Evolutionary conservation across 495 filamentous ascomycete species (phyloP).

Genomic region (Apodospora peruviana): DNA sequence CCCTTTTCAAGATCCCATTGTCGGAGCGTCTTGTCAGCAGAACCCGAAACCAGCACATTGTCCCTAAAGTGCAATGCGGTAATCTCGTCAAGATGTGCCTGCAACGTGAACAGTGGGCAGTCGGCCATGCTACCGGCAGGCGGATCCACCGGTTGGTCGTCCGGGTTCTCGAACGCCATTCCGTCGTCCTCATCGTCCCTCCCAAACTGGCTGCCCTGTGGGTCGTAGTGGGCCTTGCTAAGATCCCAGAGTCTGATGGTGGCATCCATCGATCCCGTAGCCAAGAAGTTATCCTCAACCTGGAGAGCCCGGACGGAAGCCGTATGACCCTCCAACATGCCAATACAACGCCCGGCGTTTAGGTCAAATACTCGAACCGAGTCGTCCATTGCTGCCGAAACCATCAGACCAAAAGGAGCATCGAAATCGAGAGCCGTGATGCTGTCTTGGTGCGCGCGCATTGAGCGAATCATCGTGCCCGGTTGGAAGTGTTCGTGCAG

Average conservation of each 20-base stretch:
- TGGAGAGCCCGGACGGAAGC: constrained; percentile 91
- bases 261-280: constrained; percentile 93
- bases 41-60: constrained; percentile 88
- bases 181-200: constrained; percentile 59
- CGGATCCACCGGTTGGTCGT: constrained; percentile 56
- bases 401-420: constrained; percentile 89
- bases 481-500: constrained; percentile 93
- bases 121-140: constrained; percentile 73
- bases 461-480: constrained; percentile 79
- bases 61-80: constrained; percentile 87
- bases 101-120: constrained; percentile 78
- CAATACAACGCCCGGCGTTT: constrained; percentile 84
- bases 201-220: constrained; percentile 58
- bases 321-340: constrained; percentile 86
- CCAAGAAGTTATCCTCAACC: constrained; percentile 91
- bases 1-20: constrained; percentile 98
- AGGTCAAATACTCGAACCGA: constrained; percentile 97
- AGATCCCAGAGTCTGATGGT: constrained; percentile 95
- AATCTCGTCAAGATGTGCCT: constrained; percentile 89
- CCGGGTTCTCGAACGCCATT: constrained; percentile 53
- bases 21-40: constrained; percentile 91
- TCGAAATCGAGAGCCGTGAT: constrained; percentile 95
- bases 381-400: constrained; percentile 92
- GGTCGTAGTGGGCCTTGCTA: constrained; percentile 52
- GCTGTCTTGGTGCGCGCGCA: constrained; percentile 81